Evolutionary conservation across 2,329 filamentous ascomycete species (phyloP), one percentile per base, ranked within the genome.

Genomic region (Bertia moriformis): DNA sequence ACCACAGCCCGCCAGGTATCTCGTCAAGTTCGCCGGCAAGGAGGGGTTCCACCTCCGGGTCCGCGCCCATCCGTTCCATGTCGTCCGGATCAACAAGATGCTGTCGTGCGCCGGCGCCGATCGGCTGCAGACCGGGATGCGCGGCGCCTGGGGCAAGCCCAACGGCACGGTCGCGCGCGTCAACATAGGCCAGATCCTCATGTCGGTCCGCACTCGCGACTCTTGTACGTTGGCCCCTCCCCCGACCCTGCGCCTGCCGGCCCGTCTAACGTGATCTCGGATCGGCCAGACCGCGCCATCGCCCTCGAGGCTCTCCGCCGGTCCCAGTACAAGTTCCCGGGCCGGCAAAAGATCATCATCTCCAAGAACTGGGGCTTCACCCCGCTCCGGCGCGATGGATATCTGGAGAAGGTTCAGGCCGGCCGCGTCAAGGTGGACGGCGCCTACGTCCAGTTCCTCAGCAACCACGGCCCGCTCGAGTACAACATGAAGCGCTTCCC

Each of bases 11-110:
- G 40, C 36, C 42, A 73, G 69, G 59, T 79, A 80, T 66, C 68
- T 80, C 51, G 74, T 79, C 61, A 79, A 79, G 67, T 64, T 69
- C 52, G 67, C 70, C 56, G 75, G 75, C 63, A 80, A 80, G 66
- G 75, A 80, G 72, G 69, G 71, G 63, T 79, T 80, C 73, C 75
- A 80, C 63, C 61, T 80, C 48, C 74, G 75, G 51, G 71, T 79
- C 58, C 74, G 22, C 7, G 22, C n/a, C 22, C 22, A 27, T n/a
- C 22, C 22, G 7, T n/a, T 7, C 22, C 22, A 27, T 27, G 22
- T 27, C 7, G n/a, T 27, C 22, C 22, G 22, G n/a, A 27, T 27
- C 22, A 27, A 27, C 22, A 27, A 27, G 22, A 27, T 27, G 22
- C 22, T 27, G 22, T 7, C 7, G 7, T 7, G 7, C 22, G 22